Evolutionary conservation across 2,329 filamentous ascomycete genomes (phyloP).

Genomic region (Xylaria sp.): DNA sequence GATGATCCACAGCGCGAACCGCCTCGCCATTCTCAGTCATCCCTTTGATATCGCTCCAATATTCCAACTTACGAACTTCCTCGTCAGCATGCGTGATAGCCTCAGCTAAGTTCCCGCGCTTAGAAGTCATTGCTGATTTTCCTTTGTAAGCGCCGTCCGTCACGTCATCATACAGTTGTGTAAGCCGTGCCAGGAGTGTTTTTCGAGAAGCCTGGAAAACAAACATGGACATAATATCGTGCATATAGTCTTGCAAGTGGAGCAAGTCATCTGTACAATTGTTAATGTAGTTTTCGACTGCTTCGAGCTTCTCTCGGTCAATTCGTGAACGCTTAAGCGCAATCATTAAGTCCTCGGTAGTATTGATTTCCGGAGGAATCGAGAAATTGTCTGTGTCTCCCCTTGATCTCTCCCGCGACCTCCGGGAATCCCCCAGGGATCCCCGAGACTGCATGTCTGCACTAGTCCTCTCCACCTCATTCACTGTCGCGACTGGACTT

Average conservation of each 20-base stretch:
- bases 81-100: constrained; percentile 79
- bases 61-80: constrained; percentile 81
- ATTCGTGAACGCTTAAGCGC: constrained; percentile 74
- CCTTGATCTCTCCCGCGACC: constrained; percentile 44
- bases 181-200: constrained; percentile 74
- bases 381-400: constrained; percentile 40
- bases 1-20: constrained; percentile 49
- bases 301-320: constrained; percentile 89
- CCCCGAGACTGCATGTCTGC: constrained; percentile 38
- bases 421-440: constrained; percentile 41
- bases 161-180: constrained; percentile 62
- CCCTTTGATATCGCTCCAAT: constrained; percentile 83
- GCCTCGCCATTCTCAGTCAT: constrained; percentile 63
- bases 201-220: constrained; percentile 88
- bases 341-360: constrained; percentile 71
- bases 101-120: constrained; percentile 71
- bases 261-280: constrained; percentile 76
- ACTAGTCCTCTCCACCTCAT: constrained; percentile 42
- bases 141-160: constrained; percentile 40
- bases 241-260: constrained; percentile 77
- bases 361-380: constrained; percentile 57
- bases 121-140: constrained; percentile 44
- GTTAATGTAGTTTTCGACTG: constrained; percentile 80
- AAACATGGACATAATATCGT: constrained; percentile 83
- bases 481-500: constrained; percentile 48